Evolutionary conservation across 164 flowering plant genomes (phyloP), one percentile per base, ranked within the genome.

Genomic region (Saururus chinensis): DNA sequence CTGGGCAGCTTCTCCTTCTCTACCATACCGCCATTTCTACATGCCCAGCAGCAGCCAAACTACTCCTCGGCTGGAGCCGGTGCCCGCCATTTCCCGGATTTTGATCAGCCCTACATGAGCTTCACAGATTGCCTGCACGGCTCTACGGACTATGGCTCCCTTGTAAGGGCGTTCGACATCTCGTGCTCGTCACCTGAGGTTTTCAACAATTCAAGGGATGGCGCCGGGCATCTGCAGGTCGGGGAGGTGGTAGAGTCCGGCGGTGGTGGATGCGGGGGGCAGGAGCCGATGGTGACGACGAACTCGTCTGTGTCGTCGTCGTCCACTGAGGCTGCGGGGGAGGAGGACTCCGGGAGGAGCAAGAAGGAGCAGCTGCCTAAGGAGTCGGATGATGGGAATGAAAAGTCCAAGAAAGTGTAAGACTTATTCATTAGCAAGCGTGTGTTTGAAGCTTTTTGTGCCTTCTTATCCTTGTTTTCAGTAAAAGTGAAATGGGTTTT

Each of bases 291-390:
- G 14, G 78, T 59, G 2, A 79, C 84, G 0, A 82, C 80, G 0
- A 81, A 77, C 69, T 84, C 89, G 51, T 80, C 85, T 16, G 71
- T 79, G 37, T 83, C 89, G n/a, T 81, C 80, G 7, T 76, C 84
- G 1, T 84, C 88, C 1, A 71, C 68, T 3, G 89, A 81, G 69
- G 84, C 83, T 0, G 84, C 74, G 0, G 49, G 55, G 12, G 82
- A 71, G 20, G 86, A 77, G 30, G 79, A 76, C 53, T 73, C 78
- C 0, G 65, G 66, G 24, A 74, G 70, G 65, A 73, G 63, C 25
- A 78, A 73, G 77, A 76, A 73, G 54, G 76, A 75, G 13, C 26
- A n/a, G 53, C 70, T 66, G 60, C 24, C 57, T 0, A 74, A 71
- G 64, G 77, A 56, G 53, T 48, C 52, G 41, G 77, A 73, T 54